Conservation (phyloP, 495 filamentous ascomycete genomes). For the Aspergillus campestris region DNA sequence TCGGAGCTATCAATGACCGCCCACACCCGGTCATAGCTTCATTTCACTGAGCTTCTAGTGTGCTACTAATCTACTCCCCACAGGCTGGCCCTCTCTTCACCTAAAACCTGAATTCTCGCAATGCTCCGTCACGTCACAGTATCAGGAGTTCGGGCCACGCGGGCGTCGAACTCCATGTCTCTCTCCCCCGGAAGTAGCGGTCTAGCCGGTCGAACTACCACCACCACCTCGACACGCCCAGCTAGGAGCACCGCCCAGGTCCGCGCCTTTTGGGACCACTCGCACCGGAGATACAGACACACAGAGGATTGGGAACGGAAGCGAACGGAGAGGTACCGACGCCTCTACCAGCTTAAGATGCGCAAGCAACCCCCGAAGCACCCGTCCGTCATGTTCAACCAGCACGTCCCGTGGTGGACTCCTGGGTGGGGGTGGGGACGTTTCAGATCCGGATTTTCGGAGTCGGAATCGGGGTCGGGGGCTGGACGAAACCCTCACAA, state of each 20-base stretch:
- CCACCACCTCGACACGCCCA: too few species aligned
- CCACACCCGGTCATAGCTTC: too few species aligned
- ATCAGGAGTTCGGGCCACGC: too few species aligned
- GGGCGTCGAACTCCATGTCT: too few species aligned
- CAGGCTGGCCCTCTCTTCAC: neutral
- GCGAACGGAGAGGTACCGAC: conserved; percentile 12
- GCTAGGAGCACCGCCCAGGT: too few species aligned
- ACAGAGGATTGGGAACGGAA: neutral
- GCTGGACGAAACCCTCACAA: conserved; percentile 1
- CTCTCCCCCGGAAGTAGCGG: too few species aligned
- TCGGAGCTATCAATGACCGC: too few species aligned
- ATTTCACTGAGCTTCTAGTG: too few species aligned
- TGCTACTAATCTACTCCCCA: too few species aligned
- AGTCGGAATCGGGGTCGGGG: neutral
- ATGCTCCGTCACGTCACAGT: neutral
- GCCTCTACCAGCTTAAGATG: conserved; percentile 7
- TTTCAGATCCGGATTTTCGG: conserved; percentile 9
- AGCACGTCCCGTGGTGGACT: conserved; percentile 6
- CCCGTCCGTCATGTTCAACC: neutral
- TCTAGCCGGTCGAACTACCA: too few species aligned
- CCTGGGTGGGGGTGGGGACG: conserved; percentile 6
- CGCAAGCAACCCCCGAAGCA: conserved; percentile 2
- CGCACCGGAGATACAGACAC: neutral
- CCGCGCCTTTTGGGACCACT: too few species aligned
- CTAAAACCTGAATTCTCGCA: conserved; percentile 1